Base-by-base conservation (phyloP, 1,284 basidiomycete species). In the Ceratorhiza oryzae-sativae region DNA sequence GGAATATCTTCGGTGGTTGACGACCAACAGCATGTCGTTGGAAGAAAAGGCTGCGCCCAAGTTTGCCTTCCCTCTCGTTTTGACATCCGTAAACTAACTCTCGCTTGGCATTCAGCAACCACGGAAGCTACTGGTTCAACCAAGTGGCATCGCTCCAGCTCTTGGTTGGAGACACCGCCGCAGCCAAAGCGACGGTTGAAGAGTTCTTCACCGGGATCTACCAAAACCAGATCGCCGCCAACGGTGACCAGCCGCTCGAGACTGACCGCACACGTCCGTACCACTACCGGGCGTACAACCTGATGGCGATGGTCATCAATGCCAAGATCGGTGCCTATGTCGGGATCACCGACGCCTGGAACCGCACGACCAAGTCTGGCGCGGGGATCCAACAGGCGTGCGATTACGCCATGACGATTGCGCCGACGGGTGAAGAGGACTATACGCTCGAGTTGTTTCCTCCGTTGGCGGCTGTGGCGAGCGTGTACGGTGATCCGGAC, bases 361-460 rank as follows among this genome's bases (percentile, higher is more conserved):
- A 84, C 68, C 80, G 81, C 58, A 84, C 82, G 23, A 84, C 86
- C 25, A 79, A 75, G 18, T 76, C 79, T 13, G 86, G 86, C 25
- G 81, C 83, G 0, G 88, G 83, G 20, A 88, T 90, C 78, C 80
- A 87, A 76, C 81, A 80, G 42, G 87, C 87, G 12, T 80, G 87
- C 68, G 84, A 89, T 78, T 89, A 82, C 74, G 82, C 86, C 9
- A 85, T 89, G 81, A 81, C 80, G 1, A 73, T 82, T 10, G 76
- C 83, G 65, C 79, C 82, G 0, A 56, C 72, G 15, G 63, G 63
- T 42, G 63, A 68, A 55, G 63, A 68, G 34, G 42, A 68, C 18
- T 68, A 68, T 34, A 53, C 42, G 13, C 48, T 55, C 49, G 63
- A 68, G 63, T 30, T 68, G 63, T 56, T 68, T 46, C 63, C 63